Conservation (phyloP, 352 stramenopile species). For the Phytophthora constricta region DNA sequence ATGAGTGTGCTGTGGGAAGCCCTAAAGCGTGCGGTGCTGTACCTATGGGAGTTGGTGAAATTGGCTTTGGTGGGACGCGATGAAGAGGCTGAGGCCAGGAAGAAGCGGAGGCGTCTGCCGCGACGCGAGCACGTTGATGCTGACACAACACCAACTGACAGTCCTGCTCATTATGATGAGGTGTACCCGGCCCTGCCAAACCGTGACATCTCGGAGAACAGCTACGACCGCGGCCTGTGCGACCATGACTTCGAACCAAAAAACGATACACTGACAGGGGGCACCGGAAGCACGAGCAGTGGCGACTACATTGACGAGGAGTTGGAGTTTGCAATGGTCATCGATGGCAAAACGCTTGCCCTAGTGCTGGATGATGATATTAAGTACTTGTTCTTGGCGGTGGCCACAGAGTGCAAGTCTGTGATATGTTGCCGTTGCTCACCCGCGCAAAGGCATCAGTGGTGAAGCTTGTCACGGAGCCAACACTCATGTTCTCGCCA, state of each 20-base stretch:
- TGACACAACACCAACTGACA: constrained; percentile 44
- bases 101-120: constrained; percentile 66
- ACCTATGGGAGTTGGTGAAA: constrained; percentile 74
- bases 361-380: constrained; percentile 89
- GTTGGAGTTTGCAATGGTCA: constrained; percentile 91
- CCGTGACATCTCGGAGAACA: constrained; percentile 62
- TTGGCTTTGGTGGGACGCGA: constrained; percentile 74
- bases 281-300: constrained; percentile 39
- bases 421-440: constrained; percentile 90
- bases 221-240: constrained; percentile 61
- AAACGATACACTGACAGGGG: constrained; percentile 34
- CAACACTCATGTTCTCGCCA: constrained; percentile 88
- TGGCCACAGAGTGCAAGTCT: constrained; percentile 89
- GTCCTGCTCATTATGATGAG: constrained; percentile 64
- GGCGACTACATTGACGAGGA: constrained; percentile 78
- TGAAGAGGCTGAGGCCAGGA: constrained; percentile 68
- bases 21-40: constrained; percentile 70
- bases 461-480: constrained; percentile 88
- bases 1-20: constrained; percentile 81
- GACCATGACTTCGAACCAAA: constrained; percentile 81
- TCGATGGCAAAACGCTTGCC: constrained; percentile 86
- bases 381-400: constrained; percentile 89
- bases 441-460: constrained; percentile 86
- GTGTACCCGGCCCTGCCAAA: constrained; percentile 66
- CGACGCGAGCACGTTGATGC: constrained; percentile 54